Percentiles rank a stretch among this genome's conserved stretches.
phyloP scores from a whole-genome alignment of 139 green algal species.

The Haematococcus sp. region DNA sequence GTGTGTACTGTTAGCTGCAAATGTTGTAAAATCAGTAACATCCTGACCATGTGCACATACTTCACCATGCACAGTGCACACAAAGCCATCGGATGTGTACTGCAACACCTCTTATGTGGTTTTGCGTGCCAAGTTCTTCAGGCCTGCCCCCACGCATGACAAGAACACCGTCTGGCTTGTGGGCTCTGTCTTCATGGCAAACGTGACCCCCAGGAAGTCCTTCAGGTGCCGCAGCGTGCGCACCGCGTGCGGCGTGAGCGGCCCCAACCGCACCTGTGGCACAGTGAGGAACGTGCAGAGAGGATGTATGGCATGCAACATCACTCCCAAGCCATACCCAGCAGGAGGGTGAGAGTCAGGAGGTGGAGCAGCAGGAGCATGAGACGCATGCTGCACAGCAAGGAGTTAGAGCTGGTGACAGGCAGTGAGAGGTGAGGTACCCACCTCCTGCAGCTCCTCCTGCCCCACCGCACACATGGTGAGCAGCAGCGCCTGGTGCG shows the following conservation, averaged over 20 bases:
- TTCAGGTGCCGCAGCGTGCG: constrained; percentile 80
- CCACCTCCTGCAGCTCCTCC: constrained; percentile 76
- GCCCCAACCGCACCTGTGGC: constrained; percentile 74
- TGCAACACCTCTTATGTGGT: constrained; percentile 31
- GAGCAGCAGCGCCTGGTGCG: constrained; percentile 76
- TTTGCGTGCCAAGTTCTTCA: constrained; percentile 80
- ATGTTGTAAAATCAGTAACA: no score
- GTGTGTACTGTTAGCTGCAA: no score
- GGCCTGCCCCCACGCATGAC: constrained; percentile 83
- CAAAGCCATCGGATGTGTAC: not conserved
- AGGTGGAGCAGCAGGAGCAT: not conserved
- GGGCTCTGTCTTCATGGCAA: constrained; percentile 81
- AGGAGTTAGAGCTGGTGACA: no score
- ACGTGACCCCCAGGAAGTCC: constrained; percentile 91
- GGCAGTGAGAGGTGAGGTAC: no score
- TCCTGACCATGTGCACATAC: no score
- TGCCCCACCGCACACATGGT: constrained; percentile 85
- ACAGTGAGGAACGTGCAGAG: no score
- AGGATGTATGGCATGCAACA: no score
- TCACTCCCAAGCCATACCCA: no score
- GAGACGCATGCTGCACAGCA: no score
- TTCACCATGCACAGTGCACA: no score
- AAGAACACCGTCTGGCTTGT: constrained; percentile 88
- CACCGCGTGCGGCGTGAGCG: constrained; percentile 85
- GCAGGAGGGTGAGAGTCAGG: not conserved